phyloP scores from a whole-genome alignment of 2,329 filamentous ascomycete species.

The Trichoderma polysporum region DNA sequence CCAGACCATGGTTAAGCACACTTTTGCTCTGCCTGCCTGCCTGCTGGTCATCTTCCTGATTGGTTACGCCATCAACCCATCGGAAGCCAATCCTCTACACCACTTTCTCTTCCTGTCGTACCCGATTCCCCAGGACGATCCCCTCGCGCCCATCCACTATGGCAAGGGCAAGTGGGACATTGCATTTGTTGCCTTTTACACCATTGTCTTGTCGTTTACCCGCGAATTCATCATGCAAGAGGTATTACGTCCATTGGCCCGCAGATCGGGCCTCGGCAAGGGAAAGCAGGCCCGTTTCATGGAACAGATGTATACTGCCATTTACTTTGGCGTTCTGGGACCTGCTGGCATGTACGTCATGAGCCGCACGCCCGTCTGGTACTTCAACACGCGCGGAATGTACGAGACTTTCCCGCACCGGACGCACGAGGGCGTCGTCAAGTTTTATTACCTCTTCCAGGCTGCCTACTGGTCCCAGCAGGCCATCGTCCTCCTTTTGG shows the following conservation, averaged over 20 bases:
- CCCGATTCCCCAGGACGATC: conserved; percentile 55
- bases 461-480: conserved; percentile 96
- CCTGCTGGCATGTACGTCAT: conserved; percentile 88
- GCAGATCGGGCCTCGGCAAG: conserved; percentile 66
- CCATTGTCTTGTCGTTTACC: conserved; percentile 84
- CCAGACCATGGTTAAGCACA: conserved; percentile 60
- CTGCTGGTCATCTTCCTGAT: conserved; percentile 63
- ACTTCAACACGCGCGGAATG: conserved; percentile 89
- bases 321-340: conserved; percentile 83
- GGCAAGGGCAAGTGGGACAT: conserved; percentile 87
- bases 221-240: conserved; percentile 96
- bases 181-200: conserved; percentile 87
- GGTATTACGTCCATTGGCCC: conserved; percentile 73
- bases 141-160: conserved; percentile 63
- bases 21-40: conserved; percentile 65
- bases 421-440: conserved; percentile 77
- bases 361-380: conserved; percentile 89
- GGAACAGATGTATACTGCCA: conserved; percentile 92
- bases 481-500: conserved; percentile 80
- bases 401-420: conserved; percentile 85
- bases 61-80: conserved; percentile 74
- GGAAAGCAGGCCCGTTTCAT: conserved; percentile 88
- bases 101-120: conserved; percentile 90
- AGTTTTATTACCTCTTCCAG: conserved; percentile 94
- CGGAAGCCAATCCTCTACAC: conserved; percentile 73